These are phyloP conservation scores for Curvularia verruculosa DNA, from an alignment of 2,329 filamentous ascomycete genomes.

Conservation along the genomic window DNA sequence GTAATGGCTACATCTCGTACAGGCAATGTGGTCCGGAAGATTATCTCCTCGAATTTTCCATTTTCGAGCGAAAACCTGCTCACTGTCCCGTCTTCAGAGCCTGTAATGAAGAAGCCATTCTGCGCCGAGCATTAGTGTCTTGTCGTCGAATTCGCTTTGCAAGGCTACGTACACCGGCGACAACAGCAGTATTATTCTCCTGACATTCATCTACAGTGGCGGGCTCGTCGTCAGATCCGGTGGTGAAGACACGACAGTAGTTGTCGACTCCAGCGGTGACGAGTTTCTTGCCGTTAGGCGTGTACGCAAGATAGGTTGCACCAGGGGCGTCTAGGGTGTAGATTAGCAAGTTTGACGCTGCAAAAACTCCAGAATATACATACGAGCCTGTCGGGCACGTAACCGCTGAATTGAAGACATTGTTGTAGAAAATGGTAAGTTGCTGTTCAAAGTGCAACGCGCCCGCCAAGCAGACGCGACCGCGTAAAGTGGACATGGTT, in stretches of 20 bases:
- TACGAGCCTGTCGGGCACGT: conserved; percentile 44
- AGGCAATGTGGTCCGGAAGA: conserved; percentile 83
- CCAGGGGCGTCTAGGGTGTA: conserved; percentile 73
- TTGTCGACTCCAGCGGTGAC: conserved; percentile 94
- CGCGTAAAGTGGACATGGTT: conserved; percentile 17
- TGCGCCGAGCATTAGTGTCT: conserved; percentile 41
- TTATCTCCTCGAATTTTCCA: conserved; percentile 76
- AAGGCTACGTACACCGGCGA: conserved; percentile 62
- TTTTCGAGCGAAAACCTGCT: conserved; percentile 85
- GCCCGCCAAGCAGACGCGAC: conserved; percentile 10
- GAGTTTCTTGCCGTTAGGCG: conserved; percentile 82
- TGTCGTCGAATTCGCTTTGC: background rate
- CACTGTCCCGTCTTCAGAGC: conserved; percentile 94
- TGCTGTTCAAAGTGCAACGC: conserved; percentile 12
- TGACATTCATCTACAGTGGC: conserved; percentile 89
- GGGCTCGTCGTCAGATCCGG: conserved; percentile 90
- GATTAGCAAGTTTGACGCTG: conserved; percentile 12
- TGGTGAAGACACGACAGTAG: conserved; percentile 89
- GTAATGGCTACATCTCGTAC: conserved; percentile 86
- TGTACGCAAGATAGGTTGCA: conserved; percentile 86
- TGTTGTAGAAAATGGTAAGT: conserved; percentile 5
- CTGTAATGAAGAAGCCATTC: conserved; percentile 85
- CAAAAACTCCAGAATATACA: conserved; percentile 5
- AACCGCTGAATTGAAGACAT: conserved; percentile 28
- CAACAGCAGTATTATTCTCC: conserved; percentile 82